A percentile compares a stretch with the other conserved stretches of the same genome.
phyloP scores from a whole-genome alignment of 169 alveolate species.

The Eimeria zaria region DNA sequence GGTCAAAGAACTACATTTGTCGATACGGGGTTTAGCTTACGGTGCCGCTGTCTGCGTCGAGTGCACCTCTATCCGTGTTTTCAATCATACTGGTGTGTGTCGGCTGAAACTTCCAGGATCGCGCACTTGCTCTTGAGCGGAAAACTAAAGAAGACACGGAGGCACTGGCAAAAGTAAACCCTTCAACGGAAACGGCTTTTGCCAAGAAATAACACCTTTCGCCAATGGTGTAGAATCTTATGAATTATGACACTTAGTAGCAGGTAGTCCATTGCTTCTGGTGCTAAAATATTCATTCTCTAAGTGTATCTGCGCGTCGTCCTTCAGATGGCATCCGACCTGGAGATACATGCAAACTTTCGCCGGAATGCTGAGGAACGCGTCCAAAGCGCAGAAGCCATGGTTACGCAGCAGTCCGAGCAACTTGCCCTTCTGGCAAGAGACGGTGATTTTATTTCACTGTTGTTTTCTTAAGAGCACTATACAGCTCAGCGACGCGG shows the following conservation, averaged over 20 bases:
- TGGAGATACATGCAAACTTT: conserved; percentile 17
- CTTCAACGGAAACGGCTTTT: not conserved
- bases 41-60: not conserved
- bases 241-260: not conserved
- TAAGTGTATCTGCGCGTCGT: not conserved
- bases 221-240: no score
- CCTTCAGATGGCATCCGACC: conserved; percentile 43
- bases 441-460: conserved; percentile 47
- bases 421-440: conserved; percentile 78
- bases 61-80: not conserved
- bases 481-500: no score
- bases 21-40: not conserved
- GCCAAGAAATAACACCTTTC: not conserved
- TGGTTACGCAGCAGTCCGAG: conserved; percentile 62
- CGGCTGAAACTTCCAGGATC: not conserved
- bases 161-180: conserved; percentile 9
- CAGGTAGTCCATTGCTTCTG: no score
- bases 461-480: not conserved
- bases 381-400: conserved; percentile 57
- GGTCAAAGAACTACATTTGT: not conserved
- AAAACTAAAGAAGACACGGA: conserved; percentile 27
- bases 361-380: conserved; percentile 56
- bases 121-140: conserved; percentile 33
- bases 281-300: not conserved
- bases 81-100: not conserved